Evolutionary conservation across 495 filamentous ascomycete species (phyloP), one percentile per base, ranked within the genome.

Genomic region (Rhypophila decipiens): DNA sequence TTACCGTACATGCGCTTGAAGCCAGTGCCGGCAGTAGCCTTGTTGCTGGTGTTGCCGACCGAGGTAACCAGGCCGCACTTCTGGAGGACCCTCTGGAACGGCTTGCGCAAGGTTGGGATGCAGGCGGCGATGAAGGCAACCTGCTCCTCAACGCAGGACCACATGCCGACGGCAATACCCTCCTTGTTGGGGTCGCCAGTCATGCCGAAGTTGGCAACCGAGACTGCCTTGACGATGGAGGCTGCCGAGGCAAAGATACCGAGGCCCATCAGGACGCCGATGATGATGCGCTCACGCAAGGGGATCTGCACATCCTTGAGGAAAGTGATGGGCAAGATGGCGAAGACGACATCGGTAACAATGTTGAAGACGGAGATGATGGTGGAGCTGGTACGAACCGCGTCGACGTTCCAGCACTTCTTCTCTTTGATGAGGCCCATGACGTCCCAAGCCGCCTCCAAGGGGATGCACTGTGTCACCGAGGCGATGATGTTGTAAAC

Each of bases 81-180:
- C 35, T 18, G 18, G 12, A 55, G 49, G 19, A 50, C 37, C 36
- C 20, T 22, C 52, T 55, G 47, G 31, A 55, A 50, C 9, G 47
- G 52, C 33, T 29, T 24, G 22, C 52, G 42, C 42, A 55, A 29
- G 31, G 27, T 38, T 18, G 52, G 52, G 17, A 55, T 39, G 52
- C 52, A 55, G 5, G 52, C 52, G 7, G 47, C 47, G 15, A 55
- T 50, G 43, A 55, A 55, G 18, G 52, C 52, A 9, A 55, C 43
- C 31, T 55, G 52, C 42, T 50, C 47, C 43, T 55, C 52, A 35
- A 55, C 42, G 5, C 46, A 3, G 3, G 52, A 50, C 52, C 52
- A 55, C 13, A 38, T 47, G 23, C 52, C 52, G 27, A 55, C 39
- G 36, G 24, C 17, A 38, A 55, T 50, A 23, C 52, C 52, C 38